phyloP scores from a whole-genome alignment of 495 filamentous ascomycete species.

The Daldinia grandis region DNA sequence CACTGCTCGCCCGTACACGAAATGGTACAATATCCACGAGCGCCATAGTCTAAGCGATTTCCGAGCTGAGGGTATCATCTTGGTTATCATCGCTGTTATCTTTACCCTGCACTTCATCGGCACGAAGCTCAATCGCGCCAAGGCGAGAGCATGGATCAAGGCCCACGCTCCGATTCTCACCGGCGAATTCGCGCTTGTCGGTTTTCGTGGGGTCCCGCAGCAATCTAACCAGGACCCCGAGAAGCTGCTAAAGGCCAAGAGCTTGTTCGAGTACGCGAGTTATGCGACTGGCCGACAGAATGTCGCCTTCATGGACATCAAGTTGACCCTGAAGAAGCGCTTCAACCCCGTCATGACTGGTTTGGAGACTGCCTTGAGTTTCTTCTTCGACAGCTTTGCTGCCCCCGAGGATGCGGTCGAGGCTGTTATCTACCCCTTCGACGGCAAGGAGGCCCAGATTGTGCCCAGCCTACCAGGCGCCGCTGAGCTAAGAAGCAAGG shows the following conservation, averaged over 20 bases:
- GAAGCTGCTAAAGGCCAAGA: slow-evolving; percentile 79
- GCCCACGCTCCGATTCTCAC: slow-evolving; percentile 75
- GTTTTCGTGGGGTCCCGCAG: slow-evolving; percentile 65
- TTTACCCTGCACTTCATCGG: slow-evolving; percentile 85
- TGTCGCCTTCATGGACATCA: slow-evolving; percentile 86
- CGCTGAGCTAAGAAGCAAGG: slow-evolving; percentile 61
- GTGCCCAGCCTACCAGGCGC: slow-evolving; percentile 68
- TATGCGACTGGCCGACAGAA: slow-evolving; percentile 97
- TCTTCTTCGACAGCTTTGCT: slow-evolving; percentile 80
- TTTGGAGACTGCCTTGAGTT: slow-evolving; percentile 71
- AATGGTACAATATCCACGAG: slow-evolving; percentile 98
- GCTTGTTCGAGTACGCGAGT: slow-evolving; percentile 79
- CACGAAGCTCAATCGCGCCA: slow-evolving; percentile 77
- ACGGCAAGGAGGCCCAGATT: slow-evolving; percentile 82
- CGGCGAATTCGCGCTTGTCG: slow-evolving; percentile 89
- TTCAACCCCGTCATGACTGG: slow-evolving; percentile 84
- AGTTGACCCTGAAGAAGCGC: slow-evolving; percentile 82
- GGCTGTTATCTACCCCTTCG: slow-evolving; percentile 83
- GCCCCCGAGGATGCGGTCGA: slow-evolving; percentile 74
- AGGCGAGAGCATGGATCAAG: slow-evolving; percentile 80
- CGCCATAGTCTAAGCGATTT: slow-evolving; percentile 83
- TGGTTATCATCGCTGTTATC: slow-evolving; percentile 75
- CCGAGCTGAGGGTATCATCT: slow-evolving; percentile 82
- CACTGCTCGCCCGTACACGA: slow-evolving; percentile 73
- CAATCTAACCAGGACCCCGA: slow-evolving; percentile 58